phyloP scores from a whole-genome alignment of 2,329 filamentous ascomycete genomes.

The Aureobasidium subglaciale region DNA sequence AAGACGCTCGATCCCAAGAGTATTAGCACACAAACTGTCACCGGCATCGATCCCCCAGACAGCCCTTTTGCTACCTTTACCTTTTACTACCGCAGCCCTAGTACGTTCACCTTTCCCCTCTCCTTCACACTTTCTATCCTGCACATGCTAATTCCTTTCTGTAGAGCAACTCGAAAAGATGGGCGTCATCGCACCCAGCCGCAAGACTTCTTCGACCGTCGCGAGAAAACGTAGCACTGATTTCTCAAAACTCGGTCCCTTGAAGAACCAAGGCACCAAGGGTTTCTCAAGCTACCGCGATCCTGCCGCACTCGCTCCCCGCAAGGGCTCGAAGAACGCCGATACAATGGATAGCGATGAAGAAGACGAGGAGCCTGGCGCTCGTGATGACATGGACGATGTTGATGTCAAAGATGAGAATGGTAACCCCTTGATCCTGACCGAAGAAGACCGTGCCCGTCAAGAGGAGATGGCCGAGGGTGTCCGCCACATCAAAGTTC shows the following conservation, averaged over 20 bases:
- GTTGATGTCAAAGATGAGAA: constrained; percentile 56
- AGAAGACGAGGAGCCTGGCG: constrained; percentile 53
- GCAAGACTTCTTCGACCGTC: constrained; percentile 48
- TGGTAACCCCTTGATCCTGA: constrained; percentile 48
- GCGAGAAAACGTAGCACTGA: constrained; percentile 73
- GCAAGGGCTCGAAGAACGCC: constrained; percentile 35
- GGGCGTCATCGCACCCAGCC: constrained; percentile 64
- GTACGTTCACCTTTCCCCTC: constrained; percentile 48
- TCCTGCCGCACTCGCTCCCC: constrained; percentile 47
- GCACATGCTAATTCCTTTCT: constrained; percentile 17
- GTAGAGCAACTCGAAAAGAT: constrained; percentile 93
- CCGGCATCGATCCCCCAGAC: constrained; percentile 90
- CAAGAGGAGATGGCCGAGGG: constrained; percentile 72
- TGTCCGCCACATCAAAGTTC: constrained; percentile 72
- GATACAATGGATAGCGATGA: constrained; percentile 69
- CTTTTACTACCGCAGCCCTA: constrained; percentile 92
- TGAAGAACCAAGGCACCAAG: constrained; percentile 75
- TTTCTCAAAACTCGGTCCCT: constrained; percentile 73
- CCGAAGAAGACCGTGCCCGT: constrained; percentile 63
- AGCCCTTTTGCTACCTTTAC: constrained; percentile 96
- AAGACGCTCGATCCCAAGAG: constrained; percentile 94
- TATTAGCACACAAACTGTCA: constrained; percentile 98
- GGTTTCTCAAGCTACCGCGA: constrained; percentile 79
- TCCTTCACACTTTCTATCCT: not conserved
- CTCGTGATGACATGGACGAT: constrained; percentile 58